Evolutionary conservation across 73 alveolate species (phyloP).

Genomic region (Paramecium octaurelia): DNA sequence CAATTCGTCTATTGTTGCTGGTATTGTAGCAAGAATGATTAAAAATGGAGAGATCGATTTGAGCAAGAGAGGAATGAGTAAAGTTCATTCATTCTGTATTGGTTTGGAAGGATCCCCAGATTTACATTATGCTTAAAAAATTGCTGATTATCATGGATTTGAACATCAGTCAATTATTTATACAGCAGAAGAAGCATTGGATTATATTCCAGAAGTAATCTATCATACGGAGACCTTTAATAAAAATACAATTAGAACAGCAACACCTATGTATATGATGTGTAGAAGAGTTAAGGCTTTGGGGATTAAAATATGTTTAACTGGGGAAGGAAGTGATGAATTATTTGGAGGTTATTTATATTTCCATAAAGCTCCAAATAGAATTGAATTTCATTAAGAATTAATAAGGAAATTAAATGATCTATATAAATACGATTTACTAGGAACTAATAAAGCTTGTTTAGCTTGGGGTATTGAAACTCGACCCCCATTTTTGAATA

Average conservation of each 20-base stretch:
- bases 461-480: conserved; percentile 77
- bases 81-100: conserved; percentile 74
- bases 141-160: conserved; percentile 80
- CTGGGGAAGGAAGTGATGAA: conserved; percentile 86
- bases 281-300: conserved; percentile 75
- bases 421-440: conserved; percentile 62
- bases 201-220: conserved; percentile 80
- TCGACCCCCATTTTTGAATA: conserved; percentile 85
- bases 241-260: conserved; percentile 82
- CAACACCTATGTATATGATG: conserved; percentile 89
- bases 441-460: conserved; percentile 64
- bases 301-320: conserved; percentile 64
- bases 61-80: conserved; percentile 51
- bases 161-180: conserved; percentile 78
- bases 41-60: conserved; percentile 59
- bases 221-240: conserved; percentile 86
- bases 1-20: conserved; percentile 64
- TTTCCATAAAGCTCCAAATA: conserved; percentile 82
- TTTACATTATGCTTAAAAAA: conserved; percentile 63
- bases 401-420: conserved; percentile 58
- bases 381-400: conserved; percentile 71
- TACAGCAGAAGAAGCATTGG: conserved; percentile 83
- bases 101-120: conserved; percentile 86
- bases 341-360: conserved; percentile 82
- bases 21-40: conserved; percentile 61